Evolutionary conservation across 371 early-diverging fungal genomes (phyloP).

Genomic region (Dichotomocladium elegans): DNA sequence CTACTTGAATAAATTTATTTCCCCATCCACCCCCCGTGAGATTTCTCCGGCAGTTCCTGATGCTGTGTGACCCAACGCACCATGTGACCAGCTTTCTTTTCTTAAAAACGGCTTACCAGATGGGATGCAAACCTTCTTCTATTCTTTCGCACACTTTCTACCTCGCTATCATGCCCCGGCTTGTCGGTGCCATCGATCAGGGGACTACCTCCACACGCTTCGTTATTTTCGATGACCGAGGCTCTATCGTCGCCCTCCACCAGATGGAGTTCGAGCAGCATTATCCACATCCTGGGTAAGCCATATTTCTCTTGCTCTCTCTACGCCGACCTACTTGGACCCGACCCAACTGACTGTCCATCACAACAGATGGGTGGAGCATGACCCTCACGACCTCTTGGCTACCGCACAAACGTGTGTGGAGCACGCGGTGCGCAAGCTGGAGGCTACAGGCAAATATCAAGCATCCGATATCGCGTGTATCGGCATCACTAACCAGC

Average conservation of each 20-base stretch:
- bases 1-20: no score
- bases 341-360: not conserved
- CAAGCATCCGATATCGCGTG: conserved; percentile 63
- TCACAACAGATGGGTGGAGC: conserved; percentile 83
- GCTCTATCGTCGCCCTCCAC: conserved; percentile 70
- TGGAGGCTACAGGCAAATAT: conserved; percentile 58
- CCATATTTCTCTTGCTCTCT: not conserved
- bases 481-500: conserved; percentile 95
- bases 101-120: no score
- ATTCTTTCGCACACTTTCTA: no score
- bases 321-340: not conserved
- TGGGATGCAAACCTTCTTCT: no score
- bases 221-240: conserved; percentile 84
- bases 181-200: conserved; percentile 90
- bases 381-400: conserved; percentile 79
- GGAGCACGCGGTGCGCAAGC: conserved; percentile 61
- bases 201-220: conserved; percentile 94
- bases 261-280: conserved; percentile 84
- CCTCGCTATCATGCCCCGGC: conserved; percentile 4
- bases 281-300: conserved; percentile 80
- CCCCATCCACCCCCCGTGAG: no score
- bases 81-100: not conserved
- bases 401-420: conserved; percentile 72
- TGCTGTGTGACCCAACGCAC: not conserved
- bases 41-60: not conserved